Evolutionary conservation across 1,284 basidiomycete genomes (phyloP), one percentile per base, ranked within the genome.

Genomic region (Pyrrhoderma lamaoense): DNA sequence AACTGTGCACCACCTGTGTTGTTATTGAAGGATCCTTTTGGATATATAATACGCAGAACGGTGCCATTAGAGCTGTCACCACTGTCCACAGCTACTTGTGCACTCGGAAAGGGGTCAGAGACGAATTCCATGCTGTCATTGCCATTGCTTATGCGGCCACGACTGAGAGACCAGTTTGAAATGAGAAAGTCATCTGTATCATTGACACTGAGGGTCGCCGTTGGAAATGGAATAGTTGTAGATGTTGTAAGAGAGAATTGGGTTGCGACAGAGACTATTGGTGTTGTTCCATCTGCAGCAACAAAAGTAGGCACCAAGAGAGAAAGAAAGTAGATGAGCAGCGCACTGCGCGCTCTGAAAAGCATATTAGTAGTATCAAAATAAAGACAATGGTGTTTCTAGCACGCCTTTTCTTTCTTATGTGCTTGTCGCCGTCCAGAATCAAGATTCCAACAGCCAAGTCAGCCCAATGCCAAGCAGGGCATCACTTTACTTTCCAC

Each of bases 31-130:
- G 75, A 77, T 16, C 77, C 80, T 39, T 69, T 67, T 1, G 80
- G 75, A 60, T 88, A 87, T 1, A 77, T 80, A 9, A 83, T 77
- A 59, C 74, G 74, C 25, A 87, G 70, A 2, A 85, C 85, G 4
- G 82, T 77, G 1, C 73, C 73, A 11, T 72, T 65, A 14, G 65
- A 51, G 19, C 61, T 61, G 19, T 59, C 62, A 5, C 56, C 54
- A 9, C 60, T 59, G 19, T 65, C 58, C 40, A 66, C 64, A 11
- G 71, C 65, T 0, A 70, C 65, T 16, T 75, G 67, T 8, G 67
- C 65, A 51, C 69, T 67, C 3, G 80, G 77, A 64, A 83, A 86
- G 0, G 84, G 83, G 61, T 88, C 80, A 31, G 59, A 49, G 42
- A 87, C 80, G 60, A 87, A 87, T 11, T 68, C 71, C 55, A 86